A percentile compares a stretch with the other conserved stretches of the same genome.
Conservation (phyloP, 805 yeast genomes). For the Starmerella bombi region DNA sequence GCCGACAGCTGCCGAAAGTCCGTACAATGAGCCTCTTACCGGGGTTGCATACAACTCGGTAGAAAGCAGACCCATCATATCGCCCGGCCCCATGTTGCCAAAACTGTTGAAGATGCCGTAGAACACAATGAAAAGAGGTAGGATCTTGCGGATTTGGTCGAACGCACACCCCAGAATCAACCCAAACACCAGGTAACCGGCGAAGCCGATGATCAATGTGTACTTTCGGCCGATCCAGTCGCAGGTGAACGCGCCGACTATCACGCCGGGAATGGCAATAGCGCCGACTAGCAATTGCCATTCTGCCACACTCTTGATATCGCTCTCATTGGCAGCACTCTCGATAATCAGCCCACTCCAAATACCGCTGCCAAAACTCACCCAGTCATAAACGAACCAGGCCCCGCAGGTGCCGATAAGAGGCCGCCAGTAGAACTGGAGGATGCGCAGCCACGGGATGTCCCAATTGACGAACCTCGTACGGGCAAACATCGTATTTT, state of each 20-base stretch:
- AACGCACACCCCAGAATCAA: slow-evolving; percentile 35
- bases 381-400: slow-evolving; percentile 74
- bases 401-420: slow-evolving; percentile 57
- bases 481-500: slow-evolving; percentile 49
- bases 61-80: slow-evolving; percentile 53
- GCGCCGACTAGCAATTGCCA: slow-evolving; percentile 57
- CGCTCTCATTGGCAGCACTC: slow-evolving; percentile 31
- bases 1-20: slow-evolving; percentile 66
- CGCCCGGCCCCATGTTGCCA: slow-evolving; percentile 72
- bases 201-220: slow-evolving; percentile 57
- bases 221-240: slow-evolving; percentile 58
- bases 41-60: slow-evolving; percentile 66
- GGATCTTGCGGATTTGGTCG: slow-evolving; percentile 41
- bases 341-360: slow-evolving; percentile 51
- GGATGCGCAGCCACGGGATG: slow-evolving; percentile 41
- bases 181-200: slow-evolving; percentile 52
- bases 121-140: slow-evolving; percentile 52
- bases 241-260: slow-evolving; percentile 52
- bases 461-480: slow-evolving; percentile 47
- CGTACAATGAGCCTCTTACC: slow-evolving; percentile 63
- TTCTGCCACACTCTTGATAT: slow-evolving; percentile 47
- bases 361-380: slow-evolving; percentile 66
- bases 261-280: slow-evolving; percentile 60
- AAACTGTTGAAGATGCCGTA: slow-evolving; percentile 58
- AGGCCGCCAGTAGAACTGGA: slow-evolving; percentile 56